Evolutionary conservation across 139 green algal genomes (phyloP).

Genomic region (Volvox africanus): DNA sequence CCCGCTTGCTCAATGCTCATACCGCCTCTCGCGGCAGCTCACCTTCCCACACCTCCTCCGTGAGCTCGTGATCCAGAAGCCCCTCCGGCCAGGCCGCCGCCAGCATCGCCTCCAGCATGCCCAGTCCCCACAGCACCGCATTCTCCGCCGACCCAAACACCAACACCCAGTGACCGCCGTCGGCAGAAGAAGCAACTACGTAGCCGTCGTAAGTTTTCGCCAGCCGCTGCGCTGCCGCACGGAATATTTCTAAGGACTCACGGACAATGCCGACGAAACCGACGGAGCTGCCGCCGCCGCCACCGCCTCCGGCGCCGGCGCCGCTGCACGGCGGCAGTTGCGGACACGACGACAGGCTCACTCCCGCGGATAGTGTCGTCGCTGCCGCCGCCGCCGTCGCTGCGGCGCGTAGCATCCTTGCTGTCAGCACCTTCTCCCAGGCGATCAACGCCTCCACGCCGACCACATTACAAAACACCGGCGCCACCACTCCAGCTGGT

Average conservation of each 20-base stretch:
- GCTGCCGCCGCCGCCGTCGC: background rate
- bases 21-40: no score
- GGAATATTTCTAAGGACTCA: background rate
- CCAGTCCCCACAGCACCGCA: slow-evolving; percentile 38
- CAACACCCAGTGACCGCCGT: slow-evolving; percentile 37
- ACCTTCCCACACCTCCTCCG: slow-evolving; percentile 46
- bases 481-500: slow-evolving; percentile 29
- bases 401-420: background rate
- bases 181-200: slow-evolving; percentile 18
- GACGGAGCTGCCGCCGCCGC: background rate
- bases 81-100: slow-evolving; percentile 28
- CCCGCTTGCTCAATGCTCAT: no score
- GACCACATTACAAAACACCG: slow-evolving; percentile 36
- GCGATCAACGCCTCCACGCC: slow-evolving; percentile 33
- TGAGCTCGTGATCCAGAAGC: slow-evolving; percentile 40
- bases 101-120: slow-evolving; percentile 42
- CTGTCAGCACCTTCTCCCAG: slow-evolving; percentile 16
- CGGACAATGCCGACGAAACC: background rate
- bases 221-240: background rate
- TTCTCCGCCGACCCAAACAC: slow-evolving; percentile 21
- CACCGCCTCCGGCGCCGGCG: no score
- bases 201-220: background rate
- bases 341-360: background rate
- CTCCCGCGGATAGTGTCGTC: background rate
- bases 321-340: background rate